Evolutionary conservation across 495 filamentous ascomycete genomes (phyloP).

Genomic region (Lasiosphaeris hirsuta): DNA sequence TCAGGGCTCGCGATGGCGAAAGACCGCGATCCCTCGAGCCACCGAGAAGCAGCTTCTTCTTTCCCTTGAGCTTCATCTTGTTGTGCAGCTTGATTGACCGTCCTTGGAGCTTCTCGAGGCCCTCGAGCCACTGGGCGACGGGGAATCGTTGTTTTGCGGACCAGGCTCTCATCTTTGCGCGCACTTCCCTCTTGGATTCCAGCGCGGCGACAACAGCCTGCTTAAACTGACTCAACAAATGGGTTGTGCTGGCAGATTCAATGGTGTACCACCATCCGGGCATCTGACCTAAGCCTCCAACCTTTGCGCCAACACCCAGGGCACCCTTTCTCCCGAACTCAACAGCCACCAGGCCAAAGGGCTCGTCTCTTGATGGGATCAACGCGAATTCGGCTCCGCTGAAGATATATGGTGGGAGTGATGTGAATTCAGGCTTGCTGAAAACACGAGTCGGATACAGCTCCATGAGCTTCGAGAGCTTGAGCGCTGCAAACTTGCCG

Average conservation of each 20-base stretch:
- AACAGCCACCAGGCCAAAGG: slow-evolving; percentile 71
- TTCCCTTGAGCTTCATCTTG: slow-evolving; percentile 12
- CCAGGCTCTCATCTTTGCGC: slow-evolving; percentile 67
- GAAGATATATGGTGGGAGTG: slow-evolving; percentile 67
- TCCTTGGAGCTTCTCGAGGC: slow-evolving; percentile 57
- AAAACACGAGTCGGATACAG: slow-evolving; percentile 66
- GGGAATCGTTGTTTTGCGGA: slow-evolving; percentile 72
- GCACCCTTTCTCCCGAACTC: slow-evolving; percentile 77
- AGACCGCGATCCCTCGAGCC: not conserved
- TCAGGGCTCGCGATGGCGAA: slow-evolving; percentile 2
- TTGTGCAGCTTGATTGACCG: slow-evolving; percentile 36
- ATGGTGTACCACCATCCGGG: slow-evolving; percentile 69
- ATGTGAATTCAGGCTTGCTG: slow-evolving; percentile 70
- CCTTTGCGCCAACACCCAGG: slow-evolving; percentile 65
- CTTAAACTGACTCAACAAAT: slow-evolving; percentile 69
- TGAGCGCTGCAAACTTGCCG: slow-evolving; percentile 70
- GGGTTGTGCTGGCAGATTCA: slow-evolving; percentile 64
- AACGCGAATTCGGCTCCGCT: slow-evolving; percentile 72
- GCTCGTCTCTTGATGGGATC: slow-evolving; percentile 72
- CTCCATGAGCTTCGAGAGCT: slow-evolving; percentile 67
- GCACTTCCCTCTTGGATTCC: slow-evolving; percentile 51
- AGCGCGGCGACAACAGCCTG: slow-evolving; percentile 63
- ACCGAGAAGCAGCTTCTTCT: slow-evolving; percentile 1
- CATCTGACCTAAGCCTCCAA: slow-evolving; percentile 69
- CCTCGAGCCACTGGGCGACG: slow-evolving; percentile 61